Evolutionary conservation across 179 eudicot genomes (phyloP), one percentile per base, ranked within the genome.

Genomic region (Silene coronaria): DNA sequence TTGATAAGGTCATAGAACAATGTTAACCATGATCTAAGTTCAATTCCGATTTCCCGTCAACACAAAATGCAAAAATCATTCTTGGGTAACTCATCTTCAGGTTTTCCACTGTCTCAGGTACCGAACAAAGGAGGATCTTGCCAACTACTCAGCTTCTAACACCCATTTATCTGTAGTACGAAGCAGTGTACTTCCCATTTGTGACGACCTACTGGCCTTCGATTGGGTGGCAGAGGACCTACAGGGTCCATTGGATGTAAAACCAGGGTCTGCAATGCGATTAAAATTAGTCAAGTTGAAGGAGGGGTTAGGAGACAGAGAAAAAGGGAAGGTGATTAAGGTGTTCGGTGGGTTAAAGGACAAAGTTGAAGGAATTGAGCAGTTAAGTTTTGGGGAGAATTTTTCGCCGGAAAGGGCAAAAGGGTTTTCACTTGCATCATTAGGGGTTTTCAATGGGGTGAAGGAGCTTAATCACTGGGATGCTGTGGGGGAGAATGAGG

Each of bases 351-450:
- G 90, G 23, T 46, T 90, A 19, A 87, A 83, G 75, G 91, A 74
- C 19, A 71, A 75, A 71, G 62, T 89, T 14, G 69, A 48, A 16
- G 68, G 63, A n/a, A 78, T 85, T 71, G 80, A 83, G 61, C 81
- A 85, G 79, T 1, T 88, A 23, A 85, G 82, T 3, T 83, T 27
- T 60, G 97, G 97, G 75, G 92, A 88, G 77, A 90, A 87, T 60
- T 90, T 91, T 64, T 90, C 92, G 3, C 86, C 79, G n/a, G 92
- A 57, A n/a, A 83, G 95, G 72, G 88, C 89, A 0, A 88, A 91
- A 79, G 95, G 97, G 62, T 90, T 83, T 73, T 84, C 85, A 69
- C 84, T 92, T 23, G 90, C 81, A n/a, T 90, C 91, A 8, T 76
- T 93, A 73, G 93, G 89, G 53, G 72, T 90, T 73, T 86, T 87